Evolutionary conservation across 2,329 filamentous ascomycete species (phyloP).

Genomic region (Epichloe coenophiala): DNA sequence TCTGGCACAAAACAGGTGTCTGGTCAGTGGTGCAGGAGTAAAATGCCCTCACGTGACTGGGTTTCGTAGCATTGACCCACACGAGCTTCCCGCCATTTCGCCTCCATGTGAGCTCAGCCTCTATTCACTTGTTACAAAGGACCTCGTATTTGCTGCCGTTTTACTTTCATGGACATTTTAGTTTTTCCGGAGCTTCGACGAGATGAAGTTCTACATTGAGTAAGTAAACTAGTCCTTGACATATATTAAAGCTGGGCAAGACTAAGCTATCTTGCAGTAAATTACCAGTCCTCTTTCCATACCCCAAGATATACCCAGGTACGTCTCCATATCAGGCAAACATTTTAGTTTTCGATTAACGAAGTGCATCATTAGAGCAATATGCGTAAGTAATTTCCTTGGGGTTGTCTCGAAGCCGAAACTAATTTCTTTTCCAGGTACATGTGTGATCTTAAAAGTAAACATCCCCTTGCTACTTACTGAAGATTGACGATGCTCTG

Average conservation of each 20-base stretch:
- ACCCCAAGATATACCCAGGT: conserved; percentile 46
- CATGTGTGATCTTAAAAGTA: conserved; percentile 46
- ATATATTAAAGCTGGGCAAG: neutral
- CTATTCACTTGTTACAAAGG: neutral
- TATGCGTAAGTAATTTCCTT: conserved; percentile 31
- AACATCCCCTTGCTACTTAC: neutral
- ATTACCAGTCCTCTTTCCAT: conserved; percentile 43
- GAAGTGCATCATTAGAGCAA: conserved; percentile 27
- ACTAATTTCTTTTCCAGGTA: conserved; percentile 24
- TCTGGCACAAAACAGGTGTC: too few relatives aligned
- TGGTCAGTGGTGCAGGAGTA: too few relatives aligned
- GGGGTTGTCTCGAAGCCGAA: neutral
- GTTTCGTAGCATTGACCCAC: too few relatives aligned
- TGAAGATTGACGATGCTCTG: neutral
- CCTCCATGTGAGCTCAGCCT: neutral
- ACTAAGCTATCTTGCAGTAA: conserved; percentile 28
- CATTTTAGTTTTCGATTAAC: neutral
- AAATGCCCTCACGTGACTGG: too few relatives aligned
- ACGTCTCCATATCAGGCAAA: conserved; percentile 8
- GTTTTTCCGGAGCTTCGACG: neutral
- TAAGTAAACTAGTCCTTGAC: conserved; percentile 12
- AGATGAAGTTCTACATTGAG: conserved; percentile 41
- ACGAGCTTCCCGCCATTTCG: too few relatives aligned
- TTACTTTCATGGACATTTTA: too few relatives aligned
- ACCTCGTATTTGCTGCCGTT: neutral